Base-by-base conservation (phyloP, 805 yeast genomes). In the Starmerella sp. region DNA sequence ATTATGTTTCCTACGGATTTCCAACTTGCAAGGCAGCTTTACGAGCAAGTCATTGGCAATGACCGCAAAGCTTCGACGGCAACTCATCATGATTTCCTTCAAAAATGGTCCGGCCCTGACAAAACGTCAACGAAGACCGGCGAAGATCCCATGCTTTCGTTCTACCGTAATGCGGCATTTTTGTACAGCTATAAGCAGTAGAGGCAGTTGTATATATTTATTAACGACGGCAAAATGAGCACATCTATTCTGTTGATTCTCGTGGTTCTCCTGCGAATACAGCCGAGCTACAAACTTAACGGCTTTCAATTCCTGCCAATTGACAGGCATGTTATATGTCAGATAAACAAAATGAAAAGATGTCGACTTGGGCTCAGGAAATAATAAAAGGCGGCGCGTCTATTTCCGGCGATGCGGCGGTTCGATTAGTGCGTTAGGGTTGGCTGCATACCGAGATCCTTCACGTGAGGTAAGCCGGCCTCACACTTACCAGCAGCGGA, bases 1-100 rank as follows among this genome's bases (percentile, higher is more conserved):
- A 86, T 87, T 51, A 80, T 86, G 83, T 87, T 87, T 64, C 86
- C 95, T 9, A 87, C 95, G 0, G 84, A 87, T 63, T 88, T 87
- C 67, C 69, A 71, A 7, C 71, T 81, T 8, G 79, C 81, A 4
- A 73, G 78, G 42, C 83, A 81, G 49, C 57, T 86, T 56, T 88
- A 87, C 65, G 71, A 73, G 15, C 77, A 77, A 57, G 77, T 85
- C 14, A 77, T 82, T 22, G 88, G 88, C 0, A 31, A 41, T 15
- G 53, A 28, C 32, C 83, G 78, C 61, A 66, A 75, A 3, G 75
- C 82, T 14, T 71, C 69, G 52, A 77, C 78, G 0, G 73, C 78
- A 43, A 69, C 80, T 38, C 95, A 87, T 67, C 68, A 73, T 7
- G 85, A 80, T 15, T 87, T 85, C 59, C 66, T 87, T 60, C 75